phyloP scores from a whole-genome alignment of 1,284 basidiomycete species.

The Ustilago esculenta region DNA sequence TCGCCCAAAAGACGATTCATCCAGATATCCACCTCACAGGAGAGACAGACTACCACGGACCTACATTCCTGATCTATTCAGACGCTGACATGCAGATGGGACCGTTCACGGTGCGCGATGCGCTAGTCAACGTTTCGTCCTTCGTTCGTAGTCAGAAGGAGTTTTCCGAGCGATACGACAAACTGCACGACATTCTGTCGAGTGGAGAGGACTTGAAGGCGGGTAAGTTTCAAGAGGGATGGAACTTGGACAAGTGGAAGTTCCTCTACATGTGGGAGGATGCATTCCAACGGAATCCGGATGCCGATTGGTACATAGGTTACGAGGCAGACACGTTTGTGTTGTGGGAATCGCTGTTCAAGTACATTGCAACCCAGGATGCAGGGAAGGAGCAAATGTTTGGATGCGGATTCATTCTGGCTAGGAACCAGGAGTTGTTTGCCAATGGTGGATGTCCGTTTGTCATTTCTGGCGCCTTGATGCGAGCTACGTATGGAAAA shows the following conservation, averaged over 20 bases:
- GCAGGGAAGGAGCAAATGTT: slow-evolving; percentile 12
- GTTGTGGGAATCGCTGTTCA: slow-evolving; percentile 31
- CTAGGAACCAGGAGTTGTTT: slow-evolving; percentile 20
- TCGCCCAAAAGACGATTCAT: slow-evolving; percentile 5
- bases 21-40: slow-evolving; percentile 8
- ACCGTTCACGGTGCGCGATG: slow-evolving; percentile 12
- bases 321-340: slow-evolving; percentile 40
- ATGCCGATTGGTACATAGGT: slow-evolving; percentile 39
- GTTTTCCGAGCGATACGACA: slow-evolving; percentile 16
- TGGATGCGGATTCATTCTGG: slow-evolving; percentile 19
- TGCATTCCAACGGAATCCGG: slow-evolving; percentile 16
- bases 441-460: slow-evolving; percentile 38
- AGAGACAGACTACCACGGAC: slow-evolving; percentile 4
- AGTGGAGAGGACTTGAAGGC: background rate
- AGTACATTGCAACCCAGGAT: slow-evolving; percentile 18
- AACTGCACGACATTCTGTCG: slow-evolving; percentile 10
- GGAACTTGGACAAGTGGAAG: slow-evolving; percentile 41
- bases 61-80: slow-evolving; percentile 26
- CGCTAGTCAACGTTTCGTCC: slow-evolving; percentile 31
- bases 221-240: slow-evolving; percentile 8
- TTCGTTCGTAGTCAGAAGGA: slow-evolving; percentile 3
- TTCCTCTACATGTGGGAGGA: slow-evolving; percentile 46
- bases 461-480: slow-evolving; percentile 32
- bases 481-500: slow-evolving; percentile 29
- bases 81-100: slow-evolving; percentile 14